Percentiles rank a stretch among this genome's conserved stretches.
Conservation (phyloP, 257 asterid genomes). For the Coffea eugenioides region DNA sequence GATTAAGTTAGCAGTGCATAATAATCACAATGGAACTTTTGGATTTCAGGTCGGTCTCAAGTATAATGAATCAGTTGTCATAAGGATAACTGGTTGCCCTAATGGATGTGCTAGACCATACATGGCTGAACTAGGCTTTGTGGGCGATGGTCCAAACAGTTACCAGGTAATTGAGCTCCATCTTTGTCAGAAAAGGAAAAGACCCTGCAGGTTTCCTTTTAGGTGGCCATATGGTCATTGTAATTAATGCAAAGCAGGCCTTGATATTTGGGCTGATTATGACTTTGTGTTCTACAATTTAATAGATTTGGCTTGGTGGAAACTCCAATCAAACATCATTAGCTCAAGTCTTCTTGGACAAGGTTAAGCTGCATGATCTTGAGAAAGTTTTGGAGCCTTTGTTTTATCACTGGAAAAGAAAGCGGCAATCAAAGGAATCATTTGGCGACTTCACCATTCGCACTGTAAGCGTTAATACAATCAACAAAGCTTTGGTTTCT, state of each 20-base stretch:
- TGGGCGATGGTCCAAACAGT: constrained; percentile 96
- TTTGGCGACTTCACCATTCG: constrained; percentile 91
- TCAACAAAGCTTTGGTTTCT: neutral
- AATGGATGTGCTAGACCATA: constrained; percentile 99
- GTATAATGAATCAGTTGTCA: constrained; percentile 74
- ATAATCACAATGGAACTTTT: neutral
- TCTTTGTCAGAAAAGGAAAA: neutral
- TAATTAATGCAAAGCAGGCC: neutral
- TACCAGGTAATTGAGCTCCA: constrained; percentile 59
- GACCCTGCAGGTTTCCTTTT: neutral
- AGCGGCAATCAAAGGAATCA: constrained; percentile 72
- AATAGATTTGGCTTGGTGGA: constrained; percentile 95
- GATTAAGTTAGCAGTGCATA: constrained; percentile 6
- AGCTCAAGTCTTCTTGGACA: constrained; percentile 70
- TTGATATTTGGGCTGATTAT: neutral
- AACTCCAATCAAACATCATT: constrained; percentile 78
- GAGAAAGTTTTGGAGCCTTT: constrained; percentile 92
- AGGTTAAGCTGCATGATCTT: constrained; percentile 86
- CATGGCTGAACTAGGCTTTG: constrained; percentile 99
- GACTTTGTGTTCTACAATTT: neutral
- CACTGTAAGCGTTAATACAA: constrained; percentile 42
- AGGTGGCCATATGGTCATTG: neutral
- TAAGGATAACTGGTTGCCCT: constrained; percentile 98
- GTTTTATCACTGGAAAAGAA: constrained; percentile 86
- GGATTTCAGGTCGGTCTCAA: constrained; percentile 83